Evolutionary conservation across 768 basidiomycete genomes (phyloP).

Genomic region (Tulasnella sp.): DNA sequence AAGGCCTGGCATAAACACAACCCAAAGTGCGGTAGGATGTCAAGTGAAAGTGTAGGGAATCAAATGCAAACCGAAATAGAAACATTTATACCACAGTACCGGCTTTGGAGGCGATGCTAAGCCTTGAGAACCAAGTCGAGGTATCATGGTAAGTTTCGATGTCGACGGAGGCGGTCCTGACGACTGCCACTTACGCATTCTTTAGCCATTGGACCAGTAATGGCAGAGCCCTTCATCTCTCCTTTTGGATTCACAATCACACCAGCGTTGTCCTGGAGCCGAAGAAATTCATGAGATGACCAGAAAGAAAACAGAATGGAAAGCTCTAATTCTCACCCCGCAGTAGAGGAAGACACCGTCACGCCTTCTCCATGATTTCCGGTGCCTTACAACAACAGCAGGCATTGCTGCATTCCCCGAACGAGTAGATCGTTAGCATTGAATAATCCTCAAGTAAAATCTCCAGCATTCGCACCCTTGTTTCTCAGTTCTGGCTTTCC

Average conservation of each 20-base stretch:
- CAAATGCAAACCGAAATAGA: conserved; percentile 22
- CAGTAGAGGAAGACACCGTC: conserved; percentile 99
- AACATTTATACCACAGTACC: conserved; percentile 88
- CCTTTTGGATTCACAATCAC: conserved; percentile 99
- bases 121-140: conserved; percentile 60
- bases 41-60: conserved; percentile 5
- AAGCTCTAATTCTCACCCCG: conserved; percentile 57
- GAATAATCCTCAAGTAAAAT: neutral
- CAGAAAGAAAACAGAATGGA: neutral
- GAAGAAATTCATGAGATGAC: neutral
- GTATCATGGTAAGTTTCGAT: conserved; percentile 20
- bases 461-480: conserved; percentile 72
- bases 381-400: conserved; percentile 93
- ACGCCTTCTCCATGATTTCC: conserved; percentile 96
- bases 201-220: conserved; percentile 97
- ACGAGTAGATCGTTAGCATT: conserved; percentile 33
- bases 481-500: conserved; percentile 99
- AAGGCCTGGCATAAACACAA: conserved; percentile 14
- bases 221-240: conserved; percentile 99
- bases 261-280: conserved; percentile 82
- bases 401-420: conserved; percentile 77
- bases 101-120: conserved; percentile 98
- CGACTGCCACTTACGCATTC: conserved; percentile 77
- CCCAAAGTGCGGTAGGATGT: conserved; percentile 5
- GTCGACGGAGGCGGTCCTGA: neutral